Evolutionary conservation across 352 stramenopile genomes (phyloP).

Genomic region (Globisporangium mamillatum): DNA sequence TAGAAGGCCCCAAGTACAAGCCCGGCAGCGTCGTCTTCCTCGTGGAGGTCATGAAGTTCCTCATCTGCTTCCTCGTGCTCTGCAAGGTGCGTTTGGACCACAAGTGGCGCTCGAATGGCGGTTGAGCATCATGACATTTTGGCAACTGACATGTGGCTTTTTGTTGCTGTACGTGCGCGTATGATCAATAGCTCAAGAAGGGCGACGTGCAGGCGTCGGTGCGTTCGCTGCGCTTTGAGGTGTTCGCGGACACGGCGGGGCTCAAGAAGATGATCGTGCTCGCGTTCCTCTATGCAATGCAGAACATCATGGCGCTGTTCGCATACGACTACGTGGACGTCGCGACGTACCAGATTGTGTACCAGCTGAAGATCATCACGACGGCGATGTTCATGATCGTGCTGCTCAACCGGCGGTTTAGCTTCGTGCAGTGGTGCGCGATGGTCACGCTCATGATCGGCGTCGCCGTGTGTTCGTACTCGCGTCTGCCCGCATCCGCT

Average conservation of each 20-base stretch:
- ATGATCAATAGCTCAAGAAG: conserved; percentile 36
- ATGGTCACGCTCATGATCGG: conserved; percentile 86
- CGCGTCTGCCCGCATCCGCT: conserved; percentile 38
- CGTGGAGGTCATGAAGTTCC: conserved; percentile 81
- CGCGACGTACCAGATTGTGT: conserved; percentile 89
- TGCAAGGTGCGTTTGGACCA: conserved; percentile 29
- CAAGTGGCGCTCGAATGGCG: neutral
- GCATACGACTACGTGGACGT: conserved; percentile 89
- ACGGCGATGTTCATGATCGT: conserved; percentile 89
- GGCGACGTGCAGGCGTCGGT: conserved; percentile 52
- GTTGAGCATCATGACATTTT: neutral
- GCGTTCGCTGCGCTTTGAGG: conserved; percentile 63
- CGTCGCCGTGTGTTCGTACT: conserved; percentile 85
- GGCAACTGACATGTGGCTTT: neutral
- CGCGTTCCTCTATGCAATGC: conserved; percentile 81
- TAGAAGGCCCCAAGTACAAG: conserved; percentile 74
- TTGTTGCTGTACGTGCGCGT: neutral
- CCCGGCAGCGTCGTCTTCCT: conserved; percentile 77
- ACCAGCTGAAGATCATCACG: conserved; percentile 91
- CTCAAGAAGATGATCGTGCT: conserved; percentile 86
- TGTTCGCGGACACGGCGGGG: conserved; percentile 72
- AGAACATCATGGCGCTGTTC: conserved; percentile 86
- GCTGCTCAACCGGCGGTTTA: conserved; percentile 83
- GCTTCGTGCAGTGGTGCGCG: conserved; percentile 74
- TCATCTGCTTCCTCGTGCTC: conserved; percentile 75